Base-by-base conservation (phyloP, 148 eudicot species). In the Polygonum aviculare region DNA sequence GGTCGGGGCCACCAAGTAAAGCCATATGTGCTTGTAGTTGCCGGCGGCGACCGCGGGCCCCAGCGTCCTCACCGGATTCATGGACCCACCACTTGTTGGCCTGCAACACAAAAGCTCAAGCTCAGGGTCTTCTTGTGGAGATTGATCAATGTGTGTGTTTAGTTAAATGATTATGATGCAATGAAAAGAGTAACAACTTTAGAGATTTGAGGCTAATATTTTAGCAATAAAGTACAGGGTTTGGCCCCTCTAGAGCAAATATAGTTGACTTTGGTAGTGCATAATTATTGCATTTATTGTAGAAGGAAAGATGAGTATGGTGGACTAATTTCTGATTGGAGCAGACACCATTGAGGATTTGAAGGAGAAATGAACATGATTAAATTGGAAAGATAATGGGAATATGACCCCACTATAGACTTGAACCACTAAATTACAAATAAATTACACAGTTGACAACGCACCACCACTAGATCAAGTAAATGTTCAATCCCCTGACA, bases 1-100 rank as follows among this genome's bases (percentile, higher is more conserved):
- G 7, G 92, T 88, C 0, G 98, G 98, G 4, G 98, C 98, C 51
- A 94, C 86, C 79, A 94, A 36, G 83, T 94, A 94, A 49, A 94
- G 77, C 98, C 98, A 94, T 26, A 94, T 73, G 0, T 80, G 83
- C 75, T 69, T 88, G 84, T 94, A 94, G 78, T 94, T 92, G 54
- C 98, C 98, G 38, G 98, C 92, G 69, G 98, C 98, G 1, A 94
- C 85, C 0, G 98, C 98, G 55, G 98, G 98, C 2, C 98, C 98
- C 12, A 94, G 81, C 39, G 98, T 90, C 47, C 98, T 79, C 35
- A 94, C 98, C 4, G 97, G 98, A 80, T 94, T 94, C 98, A 94
- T 94, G 4, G 98, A 92, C 7, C 63, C 98, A 41, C 98, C 97
- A 78, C 89, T 94, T 9, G 98, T 90, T 31, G 94, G 92, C 75